A percentile compares a stretch with the other conserved stretches of the same genome.
Evolutionary conservation across 306 rosid species (phyloP).

Genomic region (Sesbania bispinosa): DNA sequence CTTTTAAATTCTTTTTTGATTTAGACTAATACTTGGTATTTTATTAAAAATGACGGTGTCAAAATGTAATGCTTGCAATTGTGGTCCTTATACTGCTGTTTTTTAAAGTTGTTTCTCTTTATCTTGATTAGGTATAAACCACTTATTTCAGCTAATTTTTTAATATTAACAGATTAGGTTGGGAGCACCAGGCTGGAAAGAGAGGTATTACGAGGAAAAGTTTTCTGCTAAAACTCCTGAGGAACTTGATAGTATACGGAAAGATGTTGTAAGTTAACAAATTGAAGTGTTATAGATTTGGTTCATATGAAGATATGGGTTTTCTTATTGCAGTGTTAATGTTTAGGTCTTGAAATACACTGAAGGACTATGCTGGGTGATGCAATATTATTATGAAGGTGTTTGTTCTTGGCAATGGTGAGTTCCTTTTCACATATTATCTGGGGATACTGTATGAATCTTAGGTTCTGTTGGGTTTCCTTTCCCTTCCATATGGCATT

Average conservation of each 20-base stretch:
- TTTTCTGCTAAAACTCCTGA: conserved; percentile 77
- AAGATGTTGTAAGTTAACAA: conserved; percentile 78
- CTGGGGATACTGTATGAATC: not conserved
- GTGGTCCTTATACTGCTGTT: not conserved
- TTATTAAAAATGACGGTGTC: not conserved
- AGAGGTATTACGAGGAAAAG: conserved; percentile 91
- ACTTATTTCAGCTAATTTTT: not conserved
- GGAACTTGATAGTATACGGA: conserved; percentile 76
- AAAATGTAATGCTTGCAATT: not conserved
- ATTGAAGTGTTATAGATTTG: conserved; percentile 14
- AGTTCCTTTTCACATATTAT: conserved; percentile 28
- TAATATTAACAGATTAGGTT: conserved; percentile 57
- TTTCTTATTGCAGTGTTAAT: conserved; percentile 22
- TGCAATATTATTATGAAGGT: conserved; percentile 98
- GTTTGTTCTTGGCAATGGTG: conserved; percentile 99
- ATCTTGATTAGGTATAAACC: not conserved
- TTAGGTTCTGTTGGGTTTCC: conserved; percentile 6
- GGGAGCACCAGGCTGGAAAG: conserved; percentile 97
- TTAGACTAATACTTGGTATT: not conserved
- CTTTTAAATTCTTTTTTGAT: not conserved
- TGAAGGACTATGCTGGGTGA: conserved; percentile 96
- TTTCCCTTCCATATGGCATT: not conserved
- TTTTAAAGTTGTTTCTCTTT: not conserved
- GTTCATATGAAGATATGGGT: conserved; percentile 15
- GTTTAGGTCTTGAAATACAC: conserved; percentile 85